Conservation (phyloP, 129 eudicot species). For the Tanacetum coccineum region DNA sequence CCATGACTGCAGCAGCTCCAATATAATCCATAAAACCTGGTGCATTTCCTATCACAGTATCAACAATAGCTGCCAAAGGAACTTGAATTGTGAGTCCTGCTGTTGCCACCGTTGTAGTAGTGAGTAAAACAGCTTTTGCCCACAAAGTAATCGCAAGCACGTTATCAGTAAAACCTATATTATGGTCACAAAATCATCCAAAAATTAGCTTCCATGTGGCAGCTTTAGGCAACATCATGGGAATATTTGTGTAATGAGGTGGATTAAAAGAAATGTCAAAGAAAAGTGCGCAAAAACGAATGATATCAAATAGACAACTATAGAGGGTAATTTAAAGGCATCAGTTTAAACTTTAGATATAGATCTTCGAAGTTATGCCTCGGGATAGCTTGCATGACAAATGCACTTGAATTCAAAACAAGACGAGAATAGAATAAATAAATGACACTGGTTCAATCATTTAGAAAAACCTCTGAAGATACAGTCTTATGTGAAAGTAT, state of each 20-base stretch:
- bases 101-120: constrained; percentile 95
- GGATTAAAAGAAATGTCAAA: too few relatives aligned
- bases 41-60: constrained; percentile 70
- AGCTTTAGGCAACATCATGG: not conserved
- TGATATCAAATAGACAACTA: not conserved
- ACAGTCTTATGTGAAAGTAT: not conserved
- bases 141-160: constrained; percentile 90
- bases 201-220: not conserved
- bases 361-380: too few relatives aligned
- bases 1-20: constrained; percentile 87
- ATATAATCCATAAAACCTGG: constrained; percentile 59
- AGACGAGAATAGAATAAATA: not conserved
- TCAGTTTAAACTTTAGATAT: too few relatives aligned
- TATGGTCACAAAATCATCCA: not conserved
- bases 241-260: too few relatives aligned
- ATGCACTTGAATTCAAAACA: too few relatives aligned
- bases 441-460: not conserved
- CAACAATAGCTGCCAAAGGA: constrained; percentile 88
- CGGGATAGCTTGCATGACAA: too few relatives aligned
- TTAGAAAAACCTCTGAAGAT: not conserved
- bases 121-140: constrained; percentile 96
- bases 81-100: constrained; percentile 98
- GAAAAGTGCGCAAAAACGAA: too few relatives aligned
- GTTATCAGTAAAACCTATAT: constrained; percentile 77
- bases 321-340: not conserved